Percentiles rank a stretch among this genome's conserved stretches.
These are phyloP conservation scores for Durio zibethinus DNA, from an alignment of 345 rosid species.

Conservation along the genomic window DNA sequence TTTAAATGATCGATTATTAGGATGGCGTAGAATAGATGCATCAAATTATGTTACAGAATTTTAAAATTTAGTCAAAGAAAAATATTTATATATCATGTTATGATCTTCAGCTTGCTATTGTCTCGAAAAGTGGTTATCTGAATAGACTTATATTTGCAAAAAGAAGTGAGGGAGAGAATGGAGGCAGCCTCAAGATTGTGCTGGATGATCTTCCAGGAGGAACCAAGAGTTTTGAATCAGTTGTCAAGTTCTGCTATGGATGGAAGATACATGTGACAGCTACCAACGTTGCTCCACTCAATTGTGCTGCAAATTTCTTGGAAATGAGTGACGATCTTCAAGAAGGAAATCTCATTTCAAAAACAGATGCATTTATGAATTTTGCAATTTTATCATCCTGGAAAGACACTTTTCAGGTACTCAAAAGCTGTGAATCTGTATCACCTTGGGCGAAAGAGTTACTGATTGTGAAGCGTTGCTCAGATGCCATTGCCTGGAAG, in stretches of 20 bases:
- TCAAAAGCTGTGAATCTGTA: constrained; percentile 44
- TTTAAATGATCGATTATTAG: background rate
- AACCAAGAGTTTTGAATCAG: constrained; percentile 32
- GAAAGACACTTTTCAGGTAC: constrained; percentile 41
- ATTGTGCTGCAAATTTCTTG: constrained; percentile 50
- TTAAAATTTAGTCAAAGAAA: background rate
- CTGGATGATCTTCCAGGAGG: constrained; percentile 50
- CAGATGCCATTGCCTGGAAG: constrained; percentile 52
- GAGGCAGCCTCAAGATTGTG: constrained; percentile 19
- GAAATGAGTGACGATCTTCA: constrained; percentile 53
- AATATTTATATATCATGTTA: background rate
- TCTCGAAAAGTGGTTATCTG: constrained; percentile 50
- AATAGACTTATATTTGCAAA: constrained; percentile 41
- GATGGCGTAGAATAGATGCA: background rate
- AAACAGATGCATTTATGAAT: constrained; percentile 37
- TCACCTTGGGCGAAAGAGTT: constrained; percentile 42
- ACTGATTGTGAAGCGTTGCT: constrained; percentile 38
- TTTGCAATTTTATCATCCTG: constrained; percentile 42
- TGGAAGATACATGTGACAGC: constrained; percentile 46
- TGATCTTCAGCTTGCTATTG: constrained; percentile 47
- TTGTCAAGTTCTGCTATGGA: constrained; percentile 54
- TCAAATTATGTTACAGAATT: background rate
- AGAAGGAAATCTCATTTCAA: constrained; percentile 41
- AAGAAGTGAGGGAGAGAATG: constrained; percentile 19
- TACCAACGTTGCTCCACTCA: constrained; percentile 38